Evolutionary conservation across 495 filamentous ascomycete species (phyloP).

Genomic region (Penicillium antarcticum): DNA sequence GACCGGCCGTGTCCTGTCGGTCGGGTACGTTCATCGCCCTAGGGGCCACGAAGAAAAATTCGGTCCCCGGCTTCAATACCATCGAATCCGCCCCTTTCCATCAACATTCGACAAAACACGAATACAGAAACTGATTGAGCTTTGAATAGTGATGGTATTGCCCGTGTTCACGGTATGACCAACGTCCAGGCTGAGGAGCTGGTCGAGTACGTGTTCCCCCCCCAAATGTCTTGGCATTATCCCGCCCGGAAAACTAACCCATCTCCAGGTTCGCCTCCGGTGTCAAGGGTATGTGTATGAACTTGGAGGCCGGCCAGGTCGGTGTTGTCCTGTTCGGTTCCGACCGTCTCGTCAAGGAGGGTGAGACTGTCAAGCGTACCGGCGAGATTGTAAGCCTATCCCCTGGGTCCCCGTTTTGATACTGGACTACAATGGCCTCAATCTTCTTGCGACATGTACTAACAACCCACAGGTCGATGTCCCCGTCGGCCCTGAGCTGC

Average conservation of each 20-base stretch:
- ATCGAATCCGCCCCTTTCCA: slow-evolving; percentile 23
- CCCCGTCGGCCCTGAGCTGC: slow-evolving; percentile 85
- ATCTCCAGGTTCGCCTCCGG: slow-evolving; percentile 88
- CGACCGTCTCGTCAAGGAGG: slow-evolving; percentile 99
- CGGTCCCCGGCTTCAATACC: slow-evolving; percentile 25
- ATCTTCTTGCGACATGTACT: slow-evolving; percentile 7
- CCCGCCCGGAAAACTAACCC: slow-evolving; percentile 35
- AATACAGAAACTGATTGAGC: slow-evolving; percentile 20
- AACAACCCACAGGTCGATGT: slow-evolving; percentile 77
- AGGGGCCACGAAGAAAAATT: slow-evolving; percentile 34
- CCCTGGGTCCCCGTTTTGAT: slow-evolving; percentile 8
- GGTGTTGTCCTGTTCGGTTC: slow-evolving; percentile 99
- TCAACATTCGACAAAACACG: slow-evolving; percentile 6
- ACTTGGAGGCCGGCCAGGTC: slow-evolving; percentile 99
- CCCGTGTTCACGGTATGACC: slow-evolving; percentile 98
- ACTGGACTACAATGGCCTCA: background rate
- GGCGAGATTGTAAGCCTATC: slow-evolving; percentile 84
- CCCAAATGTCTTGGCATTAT: slow-evolving; percentile 20
- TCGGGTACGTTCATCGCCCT: slow-evolving; percentile 73
- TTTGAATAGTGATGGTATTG: slow-evolving; percentile 91
- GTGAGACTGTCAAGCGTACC: slow-evolving; percentile 99
- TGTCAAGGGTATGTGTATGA: slow-evolving; percentile 99
- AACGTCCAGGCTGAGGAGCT: slow-evolving; percentile 99
- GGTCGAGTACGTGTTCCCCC: slow-evolving; percentile 78
- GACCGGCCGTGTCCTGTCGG: slow-evolving; percentile 97